Evolutionary conservation across 164 flowering plant genomes (phyloP), one percentile per base, ranked within the genome.

Genomic region (Berberis thunbergii): DNA sequence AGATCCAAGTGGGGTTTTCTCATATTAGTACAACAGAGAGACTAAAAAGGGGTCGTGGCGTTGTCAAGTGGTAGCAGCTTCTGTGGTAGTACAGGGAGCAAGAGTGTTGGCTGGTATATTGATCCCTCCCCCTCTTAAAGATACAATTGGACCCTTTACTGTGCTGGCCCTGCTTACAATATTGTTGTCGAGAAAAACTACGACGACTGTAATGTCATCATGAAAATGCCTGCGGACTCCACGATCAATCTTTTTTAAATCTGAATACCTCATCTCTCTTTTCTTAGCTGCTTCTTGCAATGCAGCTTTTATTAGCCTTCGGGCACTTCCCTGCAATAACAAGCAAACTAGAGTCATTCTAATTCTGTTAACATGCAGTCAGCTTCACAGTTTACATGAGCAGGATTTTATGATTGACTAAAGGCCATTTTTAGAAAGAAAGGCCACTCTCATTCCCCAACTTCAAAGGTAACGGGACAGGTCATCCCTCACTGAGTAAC

Each of bases 141-240:
- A 86, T 11, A 82, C 41, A 48, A 59, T 71, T 12, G 81, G 79
- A 45, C 67, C 66, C 71, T 69, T 83, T 45, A 49, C 68, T 2
- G 79, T 65, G 69, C 79, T 77, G 12, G 84, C 83, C 67, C 74
- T 71, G 73, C 83, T 79, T 63, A 80, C 73, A 6, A 76, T 72
- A 69, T 77, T 70, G 54, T 83, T 74, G 68, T 86, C 89, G 5
- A 86, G 83, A 70, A 81, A 86, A 53, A 86, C 81, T 40, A 86
- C 87, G 7, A 83, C 54, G 57, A 83, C 85, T 44, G 87, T 83
- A 59, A 83, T 86, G 72, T 86, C 91, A 52, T 86, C 87, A 43
- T 87, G 96, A 79, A 88, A 88, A 78, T 86, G 92, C 52, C 90
- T 77, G 11, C 96, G 85, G 2, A 88, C 88, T 0, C 92, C 92